Evolutionary conservation across 345 rosid genomes (phyloP), one percentile per base, ranked within the genome.

Genomic region (Eucalyptus camaldulensis): DNA sequence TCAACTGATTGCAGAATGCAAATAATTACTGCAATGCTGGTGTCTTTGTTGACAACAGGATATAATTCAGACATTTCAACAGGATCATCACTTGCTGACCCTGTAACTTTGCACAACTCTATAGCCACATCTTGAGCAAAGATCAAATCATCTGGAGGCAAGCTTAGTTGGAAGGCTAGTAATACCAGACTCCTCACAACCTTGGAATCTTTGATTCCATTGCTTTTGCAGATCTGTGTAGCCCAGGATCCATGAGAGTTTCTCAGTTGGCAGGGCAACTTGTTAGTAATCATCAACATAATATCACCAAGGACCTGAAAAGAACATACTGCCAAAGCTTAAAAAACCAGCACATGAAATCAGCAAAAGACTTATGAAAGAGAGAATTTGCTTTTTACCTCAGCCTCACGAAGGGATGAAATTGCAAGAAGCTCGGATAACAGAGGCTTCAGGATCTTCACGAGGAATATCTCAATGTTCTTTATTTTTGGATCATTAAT

Each of bases 171-270:
- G 90, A 94, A 88, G 85, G 95, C 94, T 80, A 95, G 95, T 88
- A 90, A 93, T 83, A 92, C 89, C 83, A 97, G 49, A 88, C 92
- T 93, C 92, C 92, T 95, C 6, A 93, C 97, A 33, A 93, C 93
- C 88, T 89, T 91, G 69, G 94, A 85, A 90, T 93, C 94, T 54
- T 89, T 93, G 65, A 93, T 90, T 90, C 86, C 87, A 89, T 86
- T 91, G 91, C 89, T 93, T 96, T 90, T 94, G 94, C 97, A 96
- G 87, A 95, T 80, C 86, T 89, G 88, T 90, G 91, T 87, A 86
- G 93, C 94, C 98, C 97, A 97, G 80, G 93, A 92, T 90, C 96
- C 97, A 89, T 91, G 96, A 90, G 88, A 88, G 90, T 93, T 92
- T 90, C 94, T 95, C 93, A 91, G 92, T 87, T 94, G 90, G 87